Evolutionary conservation across 306 rosid species (phyloP), one percentile per base, ranked within the genome.

Genomic region (Cicer arietinum): DNA sequence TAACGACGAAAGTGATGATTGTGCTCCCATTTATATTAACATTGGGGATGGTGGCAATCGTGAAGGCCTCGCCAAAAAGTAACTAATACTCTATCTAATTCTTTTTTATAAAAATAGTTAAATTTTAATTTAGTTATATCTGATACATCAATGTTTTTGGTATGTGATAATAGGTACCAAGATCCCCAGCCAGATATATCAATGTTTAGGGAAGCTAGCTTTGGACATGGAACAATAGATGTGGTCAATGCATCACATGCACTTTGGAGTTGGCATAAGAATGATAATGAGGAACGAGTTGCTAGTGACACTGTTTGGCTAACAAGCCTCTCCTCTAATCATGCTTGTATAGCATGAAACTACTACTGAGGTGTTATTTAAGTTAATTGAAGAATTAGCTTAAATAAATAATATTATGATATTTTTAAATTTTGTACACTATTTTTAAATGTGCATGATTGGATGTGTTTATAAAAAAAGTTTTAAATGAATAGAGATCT

Each of bases 1-100:
- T 62, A 76, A 90, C 41, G 97, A 86, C 46, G 75, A 76, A 67
- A 70, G 79, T 10, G 80, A 91, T 61, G 75, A 86, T 5, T 94
- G 98, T 71, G 97, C 84, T 76, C 86, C 97, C 0, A 84, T 91
- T 10, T 39, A 90, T 81, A 89, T 94, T 65, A 92, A 88, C 12
- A 89, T 92, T 52, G 97, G 97, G 3, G 99, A 94, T 77, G 99
- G 99, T n/a, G 99, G 99, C 16, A 94, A 94, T 83, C 88, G 89
- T 14, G 98, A 94, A 87, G 98, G 97, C 50, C 93, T 91, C 37
- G 93, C 95, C 1, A 63, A 45, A 50, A 39, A 75, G 97, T 94
- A 85, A 84, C 71, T 72, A 68, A 17, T 6, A 16, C 18, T 59
- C 30, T 2, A 22, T 22, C 0, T 22, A 22, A 22, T 22, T 2